Percentiles rank a stretch among this genome's conserved stretches.
These are phyloP conservation scores for Lobosporangium transversale DNA, from an alignment of 192 early-diverging fungal genomes.

Conservation along the genomic window DNA sequence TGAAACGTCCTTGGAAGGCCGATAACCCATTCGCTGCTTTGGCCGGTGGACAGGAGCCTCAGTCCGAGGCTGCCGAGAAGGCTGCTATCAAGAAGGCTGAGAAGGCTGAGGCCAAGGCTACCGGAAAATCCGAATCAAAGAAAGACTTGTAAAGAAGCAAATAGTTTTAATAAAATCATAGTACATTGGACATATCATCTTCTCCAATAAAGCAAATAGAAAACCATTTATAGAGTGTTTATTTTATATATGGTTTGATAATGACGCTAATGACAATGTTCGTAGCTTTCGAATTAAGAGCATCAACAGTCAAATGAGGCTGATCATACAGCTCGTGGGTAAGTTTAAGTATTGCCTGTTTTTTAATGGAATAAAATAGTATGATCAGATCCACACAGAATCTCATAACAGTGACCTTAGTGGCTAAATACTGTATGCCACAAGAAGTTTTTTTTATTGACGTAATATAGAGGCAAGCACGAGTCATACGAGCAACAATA, in stretches of 20 bases:
- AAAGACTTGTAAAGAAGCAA: conserved; percentile 30
- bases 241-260: background rate
- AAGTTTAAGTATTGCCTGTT: too few relatives aligned
- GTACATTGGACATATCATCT: too few relatives aligned
- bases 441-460: too few relatives aligned
- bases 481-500: too few relatives aligned
- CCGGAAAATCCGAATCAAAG: conserved; percentile 45
- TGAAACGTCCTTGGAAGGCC: conserved; percentile 87
- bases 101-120: conserved; percentile 51
- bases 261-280: too few relatives aligned
- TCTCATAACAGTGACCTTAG: too few relatives aligned
- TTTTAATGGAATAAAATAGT: too few relatives aligned
- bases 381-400: too few relatives aligned
- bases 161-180: background rate
- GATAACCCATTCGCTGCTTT: conserved; percentile 76
- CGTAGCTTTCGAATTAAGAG: too few relatives aligned
- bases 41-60: conserved; percentile 36
- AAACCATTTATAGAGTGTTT: background rate
- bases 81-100: conserved; percentile 66
- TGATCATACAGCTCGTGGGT: too few relatives aligned
- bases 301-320: background rate
- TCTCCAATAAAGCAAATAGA: background rate
- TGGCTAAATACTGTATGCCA: too few relatives aligned
- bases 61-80: conserved; percentile 61
- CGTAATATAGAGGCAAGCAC: too few relatives aligned